These are phyloP conservation scores for Monosporozyma yasuniensis DNA, from an alignment of 805 yeast species.

Conservation along the genomic window DNA sequence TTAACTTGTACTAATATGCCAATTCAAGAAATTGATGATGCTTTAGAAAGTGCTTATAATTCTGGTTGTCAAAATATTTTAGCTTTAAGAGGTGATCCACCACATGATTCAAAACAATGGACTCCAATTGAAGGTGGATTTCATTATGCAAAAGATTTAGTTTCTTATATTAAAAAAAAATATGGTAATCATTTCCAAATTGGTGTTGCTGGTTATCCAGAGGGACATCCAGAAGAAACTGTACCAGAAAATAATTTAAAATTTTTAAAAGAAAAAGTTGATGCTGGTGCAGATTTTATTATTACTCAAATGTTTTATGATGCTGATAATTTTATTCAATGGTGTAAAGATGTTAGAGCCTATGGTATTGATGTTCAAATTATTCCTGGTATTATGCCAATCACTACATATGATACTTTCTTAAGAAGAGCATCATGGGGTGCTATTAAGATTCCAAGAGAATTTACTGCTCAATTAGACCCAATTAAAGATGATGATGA, in stretches of 20 bases:
- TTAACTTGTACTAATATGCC: slow-evolving; percentile 96
- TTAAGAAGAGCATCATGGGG: slow-evolving; percentile 94
- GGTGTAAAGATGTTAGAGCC: slow-evolving; percentile 68
- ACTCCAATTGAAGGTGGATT: slow-evolving; percentile 60
- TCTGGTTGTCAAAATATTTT: slow-evolving; percentile 93
- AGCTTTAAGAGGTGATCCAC: slow-evolving; percentile 95
- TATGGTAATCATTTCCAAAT: slow-evolving; percentile 88
- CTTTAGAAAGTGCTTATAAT: slow-evolving; percentile 72
- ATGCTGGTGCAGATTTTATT: slow-evolving; percentile 88
- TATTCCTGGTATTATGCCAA: slow-evolving; percentile 98
- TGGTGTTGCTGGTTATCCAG: slow-evolving; percentile 97
- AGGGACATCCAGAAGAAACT: slow-evolving; percentile 88
- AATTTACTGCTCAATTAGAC: slow-evolving; percentile 59
- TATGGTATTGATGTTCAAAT: slow-evolving; percentile 77
- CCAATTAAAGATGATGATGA: slow-evolving; percentile 87
- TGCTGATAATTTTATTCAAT: slow-evolving; percentile 68
- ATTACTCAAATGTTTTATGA: slow-evolving; percentile 98
- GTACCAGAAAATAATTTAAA: slow-evolving; percentile 39
- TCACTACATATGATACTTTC: slow-evolving; percentile 88
- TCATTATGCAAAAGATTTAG: slow-evolving; percentile 78
- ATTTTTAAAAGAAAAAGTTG: slow-evolving; percentile 78
- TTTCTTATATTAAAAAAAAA: slow-evolving; percentile 58
- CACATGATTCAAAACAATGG: slow-evolving; percentile 41
- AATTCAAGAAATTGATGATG: slow-evolving; percentile 66
- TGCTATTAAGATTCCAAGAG: slow-evolving; percentile 67